A percentile compares a stretch with the other conserved stretches of the same genome.
phyloP scores from a whole-genome alignment of 164 flowering plant genomes.

The Tetracentron sinense region DNA sequence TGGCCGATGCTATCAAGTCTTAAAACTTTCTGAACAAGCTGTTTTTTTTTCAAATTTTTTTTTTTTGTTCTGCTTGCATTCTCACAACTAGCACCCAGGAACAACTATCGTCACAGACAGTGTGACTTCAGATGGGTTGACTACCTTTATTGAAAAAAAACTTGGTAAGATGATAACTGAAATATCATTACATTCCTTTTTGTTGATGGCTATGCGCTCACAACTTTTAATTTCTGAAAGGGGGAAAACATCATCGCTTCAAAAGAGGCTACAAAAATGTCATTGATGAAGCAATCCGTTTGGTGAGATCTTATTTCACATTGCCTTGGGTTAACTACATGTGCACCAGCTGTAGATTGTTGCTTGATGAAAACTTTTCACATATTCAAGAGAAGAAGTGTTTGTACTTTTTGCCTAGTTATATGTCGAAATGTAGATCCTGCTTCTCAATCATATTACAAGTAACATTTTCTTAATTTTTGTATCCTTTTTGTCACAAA shows the following conservation, averaged over 20 bases:
- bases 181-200: slow-evolving; percentile 2
- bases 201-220: slow-evolving; percentile 12
- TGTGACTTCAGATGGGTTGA: slow-evolving; percentile 96
- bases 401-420: background rate
- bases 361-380: background rate
- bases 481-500: no score
- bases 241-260: slow-evolving; percentile 95
- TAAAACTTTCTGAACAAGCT: background rate
- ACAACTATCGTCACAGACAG: slow-evolving; percentile 98
- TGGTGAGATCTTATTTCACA: slow-evolving; percentile 46
- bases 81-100: slow-evolving; percentile 72
- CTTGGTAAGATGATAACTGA: slow-evolving; percentile 52
- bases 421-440: no score
- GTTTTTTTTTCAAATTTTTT: background rate
- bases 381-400: background rate
- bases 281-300: slow-evolving; percentile 95
- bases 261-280: slow-evolving; percentile 98
- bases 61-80: slow-evolving; percentile 12
- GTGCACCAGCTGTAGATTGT: background rate
- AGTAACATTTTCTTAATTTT: no score
- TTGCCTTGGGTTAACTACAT: background rate
- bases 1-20: background rate
- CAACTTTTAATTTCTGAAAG: slow-evolving; percentile 28
- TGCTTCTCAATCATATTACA: no score
- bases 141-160: slow-evolving; percentile 84